phyloP scores from a whole-genome alignment of 2,329 filamentous ascomycete species.

The Huntiella savannae region DNA sequence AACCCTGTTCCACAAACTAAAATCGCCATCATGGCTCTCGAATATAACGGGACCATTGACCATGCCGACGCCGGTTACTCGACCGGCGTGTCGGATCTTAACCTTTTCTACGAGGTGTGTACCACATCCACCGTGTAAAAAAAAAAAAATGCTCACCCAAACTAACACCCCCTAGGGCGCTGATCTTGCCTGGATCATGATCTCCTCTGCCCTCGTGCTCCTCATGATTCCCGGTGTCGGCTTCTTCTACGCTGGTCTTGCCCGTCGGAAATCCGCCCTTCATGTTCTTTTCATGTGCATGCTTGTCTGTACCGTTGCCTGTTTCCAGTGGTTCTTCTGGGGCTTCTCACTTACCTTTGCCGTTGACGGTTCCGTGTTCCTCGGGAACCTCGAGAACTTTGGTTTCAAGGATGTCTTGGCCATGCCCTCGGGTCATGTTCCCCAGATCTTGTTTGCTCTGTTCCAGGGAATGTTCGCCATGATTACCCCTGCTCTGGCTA shows the following conservation, averaged over 20 bases:
- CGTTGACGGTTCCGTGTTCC: constrained; percentile 56
- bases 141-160: not conserved
- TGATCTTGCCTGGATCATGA: constrained; percentile 66
- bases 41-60: constrained; percentile 32
- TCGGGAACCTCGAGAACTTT: constrained; percentile 65
- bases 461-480: constrained; percentile 82
- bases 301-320: constrained; percentile 60
- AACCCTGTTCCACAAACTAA: not conserved
- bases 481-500: constrained; percentile 49
- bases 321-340: constrained; percentile 95
- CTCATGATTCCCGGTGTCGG: constrained; percentile 89
- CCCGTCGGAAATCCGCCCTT: constrained; percentile 72
- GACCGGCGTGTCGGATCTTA: constrained; percentile 44
- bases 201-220: constrained; percentile 58
- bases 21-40: constrained; percentile 18
- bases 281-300: constrained; percentile 73
- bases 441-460: constrained; percentile 67
- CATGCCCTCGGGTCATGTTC: constrained; percentile 48
- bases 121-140: not conserved
- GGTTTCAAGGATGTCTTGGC: constrained; percentile 62
- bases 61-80: constrained; percentile 33
- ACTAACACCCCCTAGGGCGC: constrained; percentile 36
- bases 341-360: constrained; percentile 76
- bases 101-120: constrained; percentile 63
- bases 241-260: constrained; percentile 86